A percentile compares a stretch with the other conserved stretches of the same genome.
phyloP scores from a whole-genome alignment of 129 eudicot species.

The Glebionis coronaria region DNA sequence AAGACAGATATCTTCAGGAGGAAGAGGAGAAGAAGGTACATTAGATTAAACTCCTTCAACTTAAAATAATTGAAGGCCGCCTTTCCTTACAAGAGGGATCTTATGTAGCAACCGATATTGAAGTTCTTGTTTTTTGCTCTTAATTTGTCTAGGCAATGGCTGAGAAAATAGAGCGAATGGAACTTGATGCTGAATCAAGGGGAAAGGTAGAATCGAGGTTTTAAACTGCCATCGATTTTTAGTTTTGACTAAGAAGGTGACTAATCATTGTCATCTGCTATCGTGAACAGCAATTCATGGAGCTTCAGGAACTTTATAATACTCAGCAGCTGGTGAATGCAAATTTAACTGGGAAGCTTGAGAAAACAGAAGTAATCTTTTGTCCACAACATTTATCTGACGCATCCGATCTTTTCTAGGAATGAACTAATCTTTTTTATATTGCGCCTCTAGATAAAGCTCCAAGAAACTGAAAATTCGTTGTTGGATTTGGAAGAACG shows the following conservation, averaged over 20 bases:
- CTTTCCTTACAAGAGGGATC: neutral
- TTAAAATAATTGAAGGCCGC: neutral
- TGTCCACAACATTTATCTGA: neutral
- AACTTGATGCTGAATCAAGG: conserved; percentile 79
- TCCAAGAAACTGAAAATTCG: conserved; percentile 86
- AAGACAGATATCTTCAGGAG: conserved; percentile 80
- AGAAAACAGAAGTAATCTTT: conserved; percentile 66
- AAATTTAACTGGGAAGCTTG: conserved; percentile 80
- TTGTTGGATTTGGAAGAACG: conserved; percentile 90
- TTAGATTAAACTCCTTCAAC: conserved; percentile 6
- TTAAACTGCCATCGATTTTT: neutral
- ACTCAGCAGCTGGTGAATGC: conserved; percentile 76
- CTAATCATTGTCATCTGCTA: conserved; percentile 12
- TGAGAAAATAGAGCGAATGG: conserved; percentile 95
- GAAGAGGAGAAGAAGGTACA: conserved; percentile 87
- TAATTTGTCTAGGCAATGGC: conserved; percentile 64
- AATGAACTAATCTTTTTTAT: conserved; percentile 5
- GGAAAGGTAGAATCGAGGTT: conserved; percentile 67
- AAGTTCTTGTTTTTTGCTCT: neutral
- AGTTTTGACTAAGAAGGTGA: neutral
- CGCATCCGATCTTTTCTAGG: neutral
- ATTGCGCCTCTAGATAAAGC: conserved; percentile 65
- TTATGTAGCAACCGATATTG: neutral
- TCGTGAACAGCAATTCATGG: conserved; percentile 69
- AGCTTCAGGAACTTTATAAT: conserved; percentile 77